Base-by-base conservation (phyloP, 768 basidiomycete species). In the Boletus rubescentipes region DNA sequence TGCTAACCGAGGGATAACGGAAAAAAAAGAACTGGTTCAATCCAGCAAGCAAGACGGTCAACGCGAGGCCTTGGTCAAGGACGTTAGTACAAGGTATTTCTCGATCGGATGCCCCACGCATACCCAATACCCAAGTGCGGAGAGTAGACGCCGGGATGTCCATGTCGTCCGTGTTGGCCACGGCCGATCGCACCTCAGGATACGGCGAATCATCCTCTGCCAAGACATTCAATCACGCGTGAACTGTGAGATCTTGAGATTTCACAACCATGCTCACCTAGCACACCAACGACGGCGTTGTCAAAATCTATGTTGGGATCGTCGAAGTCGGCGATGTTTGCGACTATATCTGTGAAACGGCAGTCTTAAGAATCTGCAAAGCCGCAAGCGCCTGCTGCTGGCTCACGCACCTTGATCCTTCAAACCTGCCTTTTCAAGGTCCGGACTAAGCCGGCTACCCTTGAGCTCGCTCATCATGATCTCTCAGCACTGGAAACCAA, bases 1-100 rank as follows among this genome's bases (percentile, higher is more conserved):
- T 49, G 11, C 20, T 18, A 41, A 74, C 69, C 15, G 75, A 69
- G 5, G 87, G 87, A 62, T 81, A 89, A 29, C 87, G 80, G 59
- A 89, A 81, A 67, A 79, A 85, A 69, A 89, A 89, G 72, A 88
- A 89, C 61, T 89, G 87, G 69, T 90, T 90, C 75, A 89, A 75
- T 39, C 87, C 86, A 0, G 88, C 78, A 20, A 90, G 75, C 46
- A 91, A 20, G 58, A 86, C 71, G 0, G 84, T 75, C 78, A 80
- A 85, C 0, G 67, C 21, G 2, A 83, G 55, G 2, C 68, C 70
- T 70, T 40, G 1, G 15, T 18, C 29, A 4, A 15, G 9, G 20
- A 23, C 1, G 29, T 65, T 4, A 59, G 42, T 14, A 11, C 30
- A 6, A 5, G 0, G 23, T 1, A 20, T 5, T n/a, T 5, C 1